phyloP scores from a whole-genome alignment of 2,329 filamentous ascomycete species.

The Clonostachys rosea region DNA sequence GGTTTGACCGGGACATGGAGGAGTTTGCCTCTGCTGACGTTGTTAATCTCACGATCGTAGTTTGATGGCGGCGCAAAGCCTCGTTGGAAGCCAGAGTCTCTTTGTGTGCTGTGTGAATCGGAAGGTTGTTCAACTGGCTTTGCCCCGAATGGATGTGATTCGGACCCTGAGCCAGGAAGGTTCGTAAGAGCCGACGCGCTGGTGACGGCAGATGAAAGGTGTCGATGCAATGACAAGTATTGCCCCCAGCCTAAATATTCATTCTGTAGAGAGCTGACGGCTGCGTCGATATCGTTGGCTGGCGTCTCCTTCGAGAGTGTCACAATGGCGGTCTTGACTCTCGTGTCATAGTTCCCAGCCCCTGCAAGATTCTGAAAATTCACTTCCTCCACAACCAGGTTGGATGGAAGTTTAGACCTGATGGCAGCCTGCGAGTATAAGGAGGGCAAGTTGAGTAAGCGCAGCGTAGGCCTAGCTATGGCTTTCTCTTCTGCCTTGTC shows the following conservation, averaged over 20 bases:
- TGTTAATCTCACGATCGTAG: constrained; percentile 43
- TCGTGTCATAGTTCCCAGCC: constrained; percentile 56
- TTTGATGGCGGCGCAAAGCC: constrained; percentile 75
- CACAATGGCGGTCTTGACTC: constrained; percentile 72
- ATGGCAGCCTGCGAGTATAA: constrained; percentile 54
- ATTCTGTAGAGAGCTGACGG: constrained; percentile 75
- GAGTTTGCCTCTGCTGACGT: constrained; percentile 39
- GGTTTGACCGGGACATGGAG: constrained; percentile 68
- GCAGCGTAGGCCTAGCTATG: constrained; percentile 57
- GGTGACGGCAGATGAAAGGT: constrained; percentile 71
- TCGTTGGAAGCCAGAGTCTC: constrained; percentile 41
- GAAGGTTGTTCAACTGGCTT: constrained; percentile 50
- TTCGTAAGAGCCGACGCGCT: constrained; percentile 30
- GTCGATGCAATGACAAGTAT: constrained; percentile 74
- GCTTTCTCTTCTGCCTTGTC: constrained; percentile 51
- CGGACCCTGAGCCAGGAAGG: constrained; percentile 18
- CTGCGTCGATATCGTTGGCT: constrained; percentile 75
- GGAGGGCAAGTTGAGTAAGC: constrained; percentile 56
- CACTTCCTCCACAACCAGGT: constrained; percentile 66
- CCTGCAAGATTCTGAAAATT: constrained; percentile 58
- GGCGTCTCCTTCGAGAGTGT: constrained; percentile 77
- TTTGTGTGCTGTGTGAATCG: constrained; percentile 24
- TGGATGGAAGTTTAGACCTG: constrained; percentile 53
- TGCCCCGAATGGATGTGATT: constrained; percentile 72
- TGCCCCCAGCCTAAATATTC: constrained; percentile 82